A percentile compares a stretch with the other conserved stretches of the same genome.
phyloP scores from a whole-genome alignment of 2,329 filamentous ascomycete genomes.

The Xylariaceae sp. region DNA sequence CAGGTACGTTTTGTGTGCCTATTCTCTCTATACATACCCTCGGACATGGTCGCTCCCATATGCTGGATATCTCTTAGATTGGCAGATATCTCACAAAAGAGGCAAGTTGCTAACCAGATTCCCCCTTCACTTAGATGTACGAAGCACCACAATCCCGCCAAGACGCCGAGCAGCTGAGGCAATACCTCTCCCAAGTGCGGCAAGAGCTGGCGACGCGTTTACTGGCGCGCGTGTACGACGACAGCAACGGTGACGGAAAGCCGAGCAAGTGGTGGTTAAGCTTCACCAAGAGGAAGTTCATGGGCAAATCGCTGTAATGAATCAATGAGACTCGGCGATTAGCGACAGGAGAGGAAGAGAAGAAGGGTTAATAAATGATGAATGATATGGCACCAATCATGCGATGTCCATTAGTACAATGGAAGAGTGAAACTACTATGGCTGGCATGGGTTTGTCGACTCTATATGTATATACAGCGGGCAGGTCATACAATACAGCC shows the following conservation, averaged over 20 bases:
- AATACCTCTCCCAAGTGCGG: constrained; percentile 87
- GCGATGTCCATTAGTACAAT: too few relatives aligned
- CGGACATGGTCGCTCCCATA: not conserved
- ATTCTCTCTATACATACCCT: not conserved
- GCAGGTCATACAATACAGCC: too few relatives aligned
- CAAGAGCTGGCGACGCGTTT: constrained; percentile 84
- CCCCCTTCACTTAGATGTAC: constrained; percentile 63
- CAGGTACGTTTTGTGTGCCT: constrained; percentile 49
- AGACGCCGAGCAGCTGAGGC: constrained; percentile 80
- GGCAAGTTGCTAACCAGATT: constrained; percentile 2
- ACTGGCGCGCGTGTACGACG: constrained; percentile 80
- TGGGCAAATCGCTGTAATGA: constrained; percentile 79
- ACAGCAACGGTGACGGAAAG: constrained; percentile 63
- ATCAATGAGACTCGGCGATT: constrained; percentile 14
- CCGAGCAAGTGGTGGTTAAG: constrained; percentile 93
- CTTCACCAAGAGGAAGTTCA: constrained; percentile 98
- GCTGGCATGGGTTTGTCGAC: too few relatives aligned
- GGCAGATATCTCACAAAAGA: not conserved
- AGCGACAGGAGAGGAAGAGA: not conserved
- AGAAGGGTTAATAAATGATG: not conserved
- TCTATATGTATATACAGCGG: too few relatives aligned
- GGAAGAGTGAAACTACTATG: too few relatives aligned
- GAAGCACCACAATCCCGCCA: constrained; percentile 81
- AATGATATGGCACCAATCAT: too few relatives aligned
- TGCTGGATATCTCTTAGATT: too few relatives aligned